Percentiles rank a stretch among this genome's conserved stretches.
Conservation (phyloP, 2,329 filamentous ascomycete species). For the Pseudocercospora fijiensis region DNA sequence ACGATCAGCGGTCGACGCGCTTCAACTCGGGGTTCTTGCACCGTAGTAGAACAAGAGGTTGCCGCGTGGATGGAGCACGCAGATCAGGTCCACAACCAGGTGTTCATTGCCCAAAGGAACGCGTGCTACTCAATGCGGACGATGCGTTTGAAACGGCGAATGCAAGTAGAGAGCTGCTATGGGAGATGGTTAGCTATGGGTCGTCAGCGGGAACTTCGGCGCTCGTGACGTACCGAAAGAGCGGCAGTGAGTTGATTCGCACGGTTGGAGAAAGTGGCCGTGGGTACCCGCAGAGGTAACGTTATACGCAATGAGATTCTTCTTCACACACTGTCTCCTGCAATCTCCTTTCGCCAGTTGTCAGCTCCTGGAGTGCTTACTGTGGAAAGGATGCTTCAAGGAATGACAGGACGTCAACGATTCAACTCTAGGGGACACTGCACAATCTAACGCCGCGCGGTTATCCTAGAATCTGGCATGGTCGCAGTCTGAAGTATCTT, state of each 20-base stretch:
- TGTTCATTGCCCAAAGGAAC: background rate
- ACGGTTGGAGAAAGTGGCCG: background rate
- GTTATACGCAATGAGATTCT: background rate
- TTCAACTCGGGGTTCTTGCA: background rate
- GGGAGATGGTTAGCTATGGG: background rate
- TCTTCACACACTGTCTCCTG: background rate
- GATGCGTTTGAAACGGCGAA: background rate
- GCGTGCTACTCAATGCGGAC: background rate
- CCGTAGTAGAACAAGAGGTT: background rate
- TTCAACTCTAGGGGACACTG: background rate
- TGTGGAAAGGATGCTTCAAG: background rate
- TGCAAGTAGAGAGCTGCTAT: background rate
- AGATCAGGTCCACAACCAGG: background rate
- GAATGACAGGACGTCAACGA: background rate
- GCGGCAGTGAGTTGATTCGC: background rate
- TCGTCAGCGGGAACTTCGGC: background rate
- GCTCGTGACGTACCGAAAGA: background rate
- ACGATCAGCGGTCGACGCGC: background rate
- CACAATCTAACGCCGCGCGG: background rate
- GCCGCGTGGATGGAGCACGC: background rate
- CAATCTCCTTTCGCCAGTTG: background rate
- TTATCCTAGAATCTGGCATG: background rate
- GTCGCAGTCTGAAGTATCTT: background rate
- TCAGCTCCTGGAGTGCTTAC: background rate
- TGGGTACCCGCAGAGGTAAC: background rate